Conservation (phyloP, 1,139 yeast species). For the Martiniozyma asiatica region DNA sequence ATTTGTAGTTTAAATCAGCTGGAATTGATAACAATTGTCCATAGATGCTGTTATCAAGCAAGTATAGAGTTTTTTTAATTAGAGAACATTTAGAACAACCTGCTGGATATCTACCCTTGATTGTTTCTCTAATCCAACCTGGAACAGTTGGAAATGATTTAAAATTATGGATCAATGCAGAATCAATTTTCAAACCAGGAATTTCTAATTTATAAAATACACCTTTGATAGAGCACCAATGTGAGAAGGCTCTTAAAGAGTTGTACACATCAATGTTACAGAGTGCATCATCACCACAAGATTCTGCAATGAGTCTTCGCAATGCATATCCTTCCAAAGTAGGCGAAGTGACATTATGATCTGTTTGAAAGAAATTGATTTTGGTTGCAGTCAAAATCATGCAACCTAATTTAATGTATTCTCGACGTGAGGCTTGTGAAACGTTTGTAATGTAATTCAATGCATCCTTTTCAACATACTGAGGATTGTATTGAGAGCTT, state of each 20-base stretch:
- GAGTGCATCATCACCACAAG: constrained; percentile 32
- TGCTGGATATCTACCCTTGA: constrained; percentile 38
- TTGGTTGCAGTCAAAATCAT: constrained; percentile 35
- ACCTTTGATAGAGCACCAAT: constrained; percentile 46
- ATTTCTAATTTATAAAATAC: constrained; percentile 32
- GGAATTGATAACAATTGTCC: constrained; percentile 23
- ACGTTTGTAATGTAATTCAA: constrained; percentile 22
- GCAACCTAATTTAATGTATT: constrained; percentile 33
- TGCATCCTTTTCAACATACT: constrained; percentile 23
- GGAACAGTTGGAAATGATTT: constrained; percentile 32
- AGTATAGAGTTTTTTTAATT: constrained; percentile 27
- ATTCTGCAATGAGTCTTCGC: constrained; percentile 28
- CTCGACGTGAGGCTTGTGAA: constrained; percentile 11
- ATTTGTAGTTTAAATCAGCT: constrained; percentile 20
- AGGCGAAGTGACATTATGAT: constrained; percentile 34
- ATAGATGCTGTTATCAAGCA: constrained; percentile 22
- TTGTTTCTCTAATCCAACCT: constrained; percentile 29
- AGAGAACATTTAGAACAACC: constrained; percentile 41
- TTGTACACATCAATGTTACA: constrained; percentile 32
- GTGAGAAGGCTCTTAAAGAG: constrained; percentile 42
- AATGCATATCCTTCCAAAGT: constrained; percentile 36
- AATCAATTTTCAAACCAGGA: constrained; percentile 28
- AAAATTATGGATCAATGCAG: constrained; percentile 25
- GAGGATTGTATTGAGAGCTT: constrained; percentile 25
- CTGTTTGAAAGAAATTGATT: constrained; percentile 44